Conservation (phyloP, 768 basidiomycete species). For the Phaeotremella fagi region DNA sequence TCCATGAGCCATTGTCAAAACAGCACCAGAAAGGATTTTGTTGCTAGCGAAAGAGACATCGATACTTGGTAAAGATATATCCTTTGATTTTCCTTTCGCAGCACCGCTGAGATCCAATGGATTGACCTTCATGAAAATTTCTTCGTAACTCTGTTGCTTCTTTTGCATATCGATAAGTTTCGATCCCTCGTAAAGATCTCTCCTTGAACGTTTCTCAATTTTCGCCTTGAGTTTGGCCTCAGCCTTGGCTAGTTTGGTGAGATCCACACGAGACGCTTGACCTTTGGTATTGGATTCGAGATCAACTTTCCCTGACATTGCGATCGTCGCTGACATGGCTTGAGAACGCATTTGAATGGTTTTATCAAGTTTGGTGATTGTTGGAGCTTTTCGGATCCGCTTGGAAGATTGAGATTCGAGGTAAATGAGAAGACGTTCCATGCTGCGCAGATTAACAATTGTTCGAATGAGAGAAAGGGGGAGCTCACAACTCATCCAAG, state of each 20-base stretch:
- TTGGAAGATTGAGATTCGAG: conserved; percentile 43
- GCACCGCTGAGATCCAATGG: conserved; percentile 70
- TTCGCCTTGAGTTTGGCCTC: conserved; percentile 97
- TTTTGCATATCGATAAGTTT: conserved; percentile 87
- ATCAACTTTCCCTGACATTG: conserved; percentile 48
- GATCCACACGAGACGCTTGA: conserved; percentile 49
- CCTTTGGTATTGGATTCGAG: conserved; percentile 48
- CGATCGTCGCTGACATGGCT: conserved; percentile 47
- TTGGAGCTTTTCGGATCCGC: conserved; percentile 27
- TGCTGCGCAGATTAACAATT: conserved; percentile 19
- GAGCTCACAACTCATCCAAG: conserved; percentile 46
- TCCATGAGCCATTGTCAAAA: conserved; percentile 45
- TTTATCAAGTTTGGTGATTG: conserved; percentile 43
- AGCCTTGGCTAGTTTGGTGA: conserved; percentile 65
- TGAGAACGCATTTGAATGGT: conserved; percentile 48
- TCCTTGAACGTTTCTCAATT: conserved; percentile 87
- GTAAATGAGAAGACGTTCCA: conserved; percentile 42
- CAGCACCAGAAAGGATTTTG: conserved; percentile 65
- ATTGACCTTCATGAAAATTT: conserved; percentile 99
- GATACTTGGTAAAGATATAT: conserved; percentile 88
- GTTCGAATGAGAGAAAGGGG: too few species aligned
- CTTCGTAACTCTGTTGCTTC: conserved; percentile 97
- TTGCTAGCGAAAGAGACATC: conserved; percentile 95
- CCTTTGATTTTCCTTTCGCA: conserved; percentile 92
- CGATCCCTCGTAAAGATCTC: conserved; percentile 91